Conservation (phyloP, 2,329 filamentous ascomycete species). For the Thelonectria blattea region DNA sequence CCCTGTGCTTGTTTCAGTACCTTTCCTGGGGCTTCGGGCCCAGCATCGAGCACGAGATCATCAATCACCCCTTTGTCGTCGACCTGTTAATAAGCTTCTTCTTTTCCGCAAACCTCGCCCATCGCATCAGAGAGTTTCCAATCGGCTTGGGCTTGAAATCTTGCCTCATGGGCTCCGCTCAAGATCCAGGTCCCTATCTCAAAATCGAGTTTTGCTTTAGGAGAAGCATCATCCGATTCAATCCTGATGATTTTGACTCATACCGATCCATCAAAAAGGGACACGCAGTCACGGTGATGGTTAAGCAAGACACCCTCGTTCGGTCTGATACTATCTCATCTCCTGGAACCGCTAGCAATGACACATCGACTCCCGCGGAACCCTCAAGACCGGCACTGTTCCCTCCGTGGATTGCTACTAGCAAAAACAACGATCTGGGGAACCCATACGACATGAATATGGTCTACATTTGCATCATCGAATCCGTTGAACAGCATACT, state of each 20-base stretch:
- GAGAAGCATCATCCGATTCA: conserved; percentile 22
- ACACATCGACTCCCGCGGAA: background rate
- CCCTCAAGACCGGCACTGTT: too few relatives aligned
- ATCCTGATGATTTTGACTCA: conserved; percentile 19
- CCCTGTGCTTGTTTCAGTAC: conserved; percentile 86
- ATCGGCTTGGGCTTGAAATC: conserved; percentile 48
- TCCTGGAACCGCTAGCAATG: conserved; percentile 15
- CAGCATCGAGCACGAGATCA: conserved; percentile 83
- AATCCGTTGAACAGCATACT: conserved; percentile 4
- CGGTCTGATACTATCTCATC: conserved; percentile 11
- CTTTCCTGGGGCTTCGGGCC: conserved; percentile 85
- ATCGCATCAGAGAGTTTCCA: conserved; percentile 52
- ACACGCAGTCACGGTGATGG: conserved; percentile 25
- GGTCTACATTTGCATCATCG: conserved; percentile 29
- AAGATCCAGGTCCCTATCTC: conserved; percentile 2
- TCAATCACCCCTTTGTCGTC: conserved; percentile 79
- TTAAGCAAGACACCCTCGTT: conserved; percentile 1
- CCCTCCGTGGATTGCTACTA: too few relatives aligned
- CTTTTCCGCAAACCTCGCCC: conserved; percentile 61
- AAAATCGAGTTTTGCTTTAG: conserved; percentile 25
- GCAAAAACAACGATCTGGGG: too few relatives aligned
- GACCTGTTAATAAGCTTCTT: conserved; percentile 86
- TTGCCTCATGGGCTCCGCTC: conserved; percentile 25
- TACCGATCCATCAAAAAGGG: conserved; percentile 27
- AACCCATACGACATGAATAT: too few relatives aligned